These are phyloP conservation scores for Fusarium equiseti DNA, from an alignment of 2,329 filamentous ascomycete species.

Conservation along the genomic window DNA sequence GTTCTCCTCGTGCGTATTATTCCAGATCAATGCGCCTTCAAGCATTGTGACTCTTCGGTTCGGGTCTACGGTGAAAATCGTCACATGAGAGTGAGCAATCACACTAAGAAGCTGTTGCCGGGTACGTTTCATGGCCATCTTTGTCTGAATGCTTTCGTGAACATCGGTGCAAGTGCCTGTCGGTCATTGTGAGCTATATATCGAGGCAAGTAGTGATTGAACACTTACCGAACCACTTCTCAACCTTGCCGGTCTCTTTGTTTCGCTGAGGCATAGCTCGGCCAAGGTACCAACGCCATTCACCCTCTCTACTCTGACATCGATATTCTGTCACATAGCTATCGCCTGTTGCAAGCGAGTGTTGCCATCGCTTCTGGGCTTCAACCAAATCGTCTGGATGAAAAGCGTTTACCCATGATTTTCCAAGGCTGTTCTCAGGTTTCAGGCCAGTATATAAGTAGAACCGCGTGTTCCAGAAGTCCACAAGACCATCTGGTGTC, in stretches of 20 bases:
- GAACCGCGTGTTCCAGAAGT: slow-evolving; percentile 84
- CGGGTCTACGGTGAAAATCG: slow-evolving; percentile 78
- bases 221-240: slow-evolving; percentile 78
- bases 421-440: slow-evolving; percentile 70
- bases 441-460: slow-evolving; percentile 81
- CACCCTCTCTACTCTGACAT: slow-evolving; percentile 72
- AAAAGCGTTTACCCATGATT: slow-evolving; percentile 72
- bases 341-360: slow-evolving; percentile 74
- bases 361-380: slow-evolving; percentile 69
- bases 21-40: slow-evolving; percentile 74
- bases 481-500: slow-evolving; percentile 71
- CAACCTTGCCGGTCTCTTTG: slow-evolving; percentile 73
- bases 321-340: slow-evolving; percentile 79
- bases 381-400: slow-evolving; percentile 76
- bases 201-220: not conserved
- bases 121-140: slow-evolving; percentile 73
- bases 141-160: slow-evolving; percentile 77
- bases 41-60: slow-evolving; percentile 73
- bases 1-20: slow-evolving; percentile 56
- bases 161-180: slow-evolving; percentile 79
- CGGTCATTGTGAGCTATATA: not conserved
- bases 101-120: slow-evolving; percentile 79
- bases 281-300: slow-evolving; percentile 84
- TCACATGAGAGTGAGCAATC: slow-evolving; percentile 79
- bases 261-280: slow-evolving; percentile 77